Evolutionary conservation across 768 basidiomycete species (phyloP).

Genomic region (Hygrocybe coccinea): DNA sequence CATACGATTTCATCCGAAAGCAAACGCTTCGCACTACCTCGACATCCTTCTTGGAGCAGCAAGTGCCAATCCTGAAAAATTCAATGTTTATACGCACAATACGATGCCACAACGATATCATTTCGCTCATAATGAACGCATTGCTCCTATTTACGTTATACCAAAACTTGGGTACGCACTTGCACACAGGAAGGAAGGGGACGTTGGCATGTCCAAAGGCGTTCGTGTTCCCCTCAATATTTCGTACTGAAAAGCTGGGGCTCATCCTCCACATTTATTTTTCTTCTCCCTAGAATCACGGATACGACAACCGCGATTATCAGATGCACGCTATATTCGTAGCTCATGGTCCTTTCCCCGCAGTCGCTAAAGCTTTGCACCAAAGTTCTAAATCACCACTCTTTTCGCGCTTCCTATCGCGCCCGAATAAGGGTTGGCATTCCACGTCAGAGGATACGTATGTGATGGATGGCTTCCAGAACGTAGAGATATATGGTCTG

Average conservation of each 20-base stretch:
- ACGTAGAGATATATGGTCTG: slow-evolving; percentile 82
- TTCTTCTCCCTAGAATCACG: slow-evolving; percentile 59
- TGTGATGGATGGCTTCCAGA: slow-evolving; percentile 78
- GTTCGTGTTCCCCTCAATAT: slow-evolving; percentile 40
- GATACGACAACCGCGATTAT: slow-evolving; percentile 75
- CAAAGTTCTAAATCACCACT: slow-evolving; percentile 22
- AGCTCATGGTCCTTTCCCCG: slow-evolving; percentile 84
- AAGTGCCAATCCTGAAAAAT: slow-evolving; percentile 53
- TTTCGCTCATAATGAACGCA: slow-evolving; percentile 66
- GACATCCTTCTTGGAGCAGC: slow-evolving; percentile 51
- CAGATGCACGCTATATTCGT: slow-evolving; percentile 90
- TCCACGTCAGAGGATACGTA: slow-evolving; percentile 60
- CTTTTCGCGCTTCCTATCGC: slow-evolving; percentile 20
- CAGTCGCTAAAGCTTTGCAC: slow-evolving; percentile 57
- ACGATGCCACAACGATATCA: slow-evolving; percentile 83
- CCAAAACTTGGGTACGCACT: slow-evolving; percentile 78
- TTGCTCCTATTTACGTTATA: slow-evolving; percentile 83
- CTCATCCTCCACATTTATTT: background rate
- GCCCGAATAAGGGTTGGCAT: slow-evolving; percentile 55
- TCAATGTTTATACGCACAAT: slow-evolving; percentile 71
- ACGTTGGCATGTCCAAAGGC: slow-evolving; percentile 66
- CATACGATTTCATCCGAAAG: slow-evolving; percentile 59
- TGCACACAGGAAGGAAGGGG: slow-evolving; percentile 58
- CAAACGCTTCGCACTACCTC: slow-evolving; percentile 55
- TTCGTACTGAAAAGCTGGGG: background rate